phyloP scores from a whole-genome alignment of 805 yeast species.

The Candida loeiensis region DNA sequence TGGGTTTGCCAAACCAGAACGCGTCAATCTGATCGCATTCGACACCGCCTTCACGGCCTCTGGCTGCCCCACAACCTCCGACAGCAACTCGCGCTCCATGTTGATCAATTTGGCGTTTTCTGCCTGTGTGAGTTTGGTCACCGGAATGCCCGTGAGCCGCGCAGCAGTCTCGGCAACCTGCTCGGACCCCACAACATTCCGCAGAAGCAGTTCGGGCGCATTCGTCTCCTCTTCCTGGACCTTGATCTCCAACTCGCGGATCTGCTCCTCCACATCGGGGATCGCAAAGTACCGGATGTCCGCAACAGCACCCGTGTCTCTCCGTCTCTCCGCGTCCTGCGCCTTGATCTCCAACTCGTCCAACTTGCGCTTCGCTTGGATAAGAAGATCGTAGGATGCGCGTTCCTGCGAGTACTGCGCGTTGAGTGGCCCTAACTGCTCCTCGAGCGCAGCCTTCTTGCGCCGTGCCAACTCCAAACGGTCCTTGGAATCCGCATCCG shows the following conservation, averaged over 20 bases:
- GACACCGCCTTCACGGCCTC: conserved; percentile 96
- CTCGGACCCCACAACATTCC: conserved; percentile 84
- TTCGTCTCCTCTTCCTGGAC: conserved; percentile 74
- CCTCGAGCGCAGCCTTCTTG: conserved; percentile 78
- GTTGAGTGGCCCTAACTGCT: conserved; percentile 77
- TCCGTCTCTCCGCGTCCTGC: conserved; percentile 93
- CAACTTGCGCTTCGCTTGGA: conserved; percentile 81
- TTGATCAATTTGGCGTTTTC: conserved; percentile 90
- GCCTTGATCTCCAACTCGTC: conserved; percentile 94
- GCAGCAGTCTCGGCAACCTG: conserved; percentile 97
- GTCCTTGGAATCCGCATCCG: conserved; percentile 79
- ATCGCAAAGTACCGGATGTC: conserved; percentile 96
- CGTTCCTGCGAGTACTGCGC: conserved; percentile 85
- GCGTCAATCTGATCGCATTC: conserved; percentile 85
- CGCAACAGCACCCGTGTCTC: conserved; percentile 91
- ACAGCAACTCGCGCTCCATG: conserved; percentile 84
- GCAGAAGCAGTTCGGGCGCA: conserved; percentile 63
- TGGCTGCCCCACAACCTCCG: conserved; percentile 88
- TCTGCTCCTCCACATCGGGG: conserved; percentile 81
- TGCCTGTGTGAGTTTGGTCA: conserved; percentile 87
- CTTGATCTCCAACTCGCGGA: conserved; percentile 67
- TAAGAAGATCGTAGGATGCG: conserved; percentile 86
- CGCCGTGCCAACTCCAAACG: conserved; percentile 76
- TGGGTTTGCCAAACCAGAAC: conserved; percentile 96
- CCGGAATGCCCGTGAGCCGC: conserved; percentile 95